Evolutionary conservation across 2,329 filamentous ascomycete species (phyloP), one percentile per base, ranked within the genome.

Genomic region (Aspergillus candidus): DNA sequence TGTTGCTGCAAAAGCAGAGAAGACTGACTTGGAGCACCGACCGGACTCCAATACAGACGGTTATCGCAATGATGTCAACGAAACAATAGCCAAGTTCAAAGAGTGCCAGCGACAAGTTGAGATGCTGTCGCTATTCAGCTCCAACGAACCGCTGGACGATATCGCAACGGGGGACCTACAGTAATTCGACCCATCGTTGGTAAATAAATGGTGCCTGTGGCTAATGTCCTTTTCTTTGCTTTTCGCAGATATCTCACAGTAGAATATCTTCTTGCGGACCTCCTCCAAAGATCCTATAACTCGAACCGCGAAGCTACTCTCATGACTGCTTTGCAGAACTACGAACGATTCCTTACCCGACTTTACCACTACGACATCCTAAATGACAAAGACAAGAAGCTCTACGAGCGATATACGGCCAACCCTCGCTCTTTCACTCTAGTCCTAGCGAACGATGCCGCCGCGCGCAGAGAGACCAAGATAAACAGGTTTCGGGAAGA

Each of bases 121-220:
- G 52, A 76, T 80, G 47, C 74, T 93, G 18, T 84, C 86, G 0
- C 74, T 98, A 41, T 97, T 97, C 76, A 95, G 88, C 55, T 76
- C 82, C 31, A 98, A 98, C 67, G 93, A 98, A 67, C 78, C 79
- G 1, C 68, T 91, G 32, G 93, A 98, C 49, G 93, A 98, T 69
- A 72, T 96, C 29, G 74, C 86, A 11, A 94, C 91, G 1, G 76
- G 78, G n/a, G 84, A 94, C 59, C 71, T 98, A 29, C 88, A 88
- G 69, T 94, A 72, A 47, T 67, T 55, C 2, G 11, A 15, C 22
- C 3, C 12, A 10, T 6, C 5, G 4, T 17, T 13, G 4, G 18
- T 14, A 17, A 8, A 7, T 5, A 17, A 12, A 6, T 4, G 18
- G 17, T 13, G 14, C 15, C 35, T 30, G 44, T 32, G 40, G 60